Conservation (phyloP, 164 flowering plant species). For the Liquidambar formosana region DNA sequence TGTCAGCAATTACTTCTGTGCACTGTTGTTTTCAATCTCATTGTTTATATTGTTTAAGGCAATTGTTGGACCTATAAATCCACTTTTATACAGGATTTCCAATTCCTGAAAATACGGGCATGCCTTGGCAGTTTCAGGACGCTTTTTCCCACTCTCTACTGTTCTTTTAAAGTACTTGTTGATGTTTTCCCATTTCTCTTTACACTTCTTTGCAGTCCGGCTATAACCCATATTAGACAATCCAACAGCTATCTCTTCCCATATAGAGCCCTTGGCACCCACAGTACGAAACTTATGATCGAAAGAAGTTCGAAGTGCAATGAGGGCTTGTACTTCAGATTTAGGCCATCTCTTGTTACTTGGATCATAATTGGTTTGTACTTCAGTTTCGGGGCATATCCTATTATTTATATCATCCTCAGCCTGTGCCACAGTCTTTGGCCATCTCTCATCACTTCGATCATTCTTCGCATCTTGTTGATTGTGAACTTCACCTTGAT, state of each 20-base stretch:
- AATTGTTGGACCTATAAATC: slow-evolving; percentile 22
- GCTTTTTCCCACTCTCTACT: slow-evolving; percentile 31
- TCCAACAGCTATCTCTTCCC: slow-evolving; percentile 52
- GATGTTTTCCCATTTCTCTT: slow-evolving; percentile 65
- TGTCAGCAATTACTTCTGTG: not conserved
- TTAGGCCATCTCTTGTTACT: slow-evolving; percentile 47
- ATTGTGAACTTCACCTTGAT: slow-evolving; percentile 17
- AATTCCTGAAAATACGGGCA: slow-evolving; percentile 49
- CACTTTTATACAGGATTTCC: slow-evolving; percentile 32
- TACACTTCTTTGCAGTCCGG: slow-evolving; percentile 52
- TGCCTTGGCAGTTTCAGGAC: slow-evolving; percentile 28
- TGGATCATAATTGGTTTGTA: slow-evolving; percentile 34
- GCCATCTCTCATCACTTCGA: slow-evolving; percentile 36
- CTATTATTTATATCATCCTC: slow-evolving; percentile 12
- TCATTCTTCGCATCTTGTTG: slow-evolving; percentile 22
- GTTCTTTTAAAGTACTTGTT: slow-evolving; percentile 49
- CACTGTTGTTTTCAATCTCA: slow-evolving; percentile 9
- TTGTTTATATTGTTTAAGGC: slow-evolving; percentile 1
- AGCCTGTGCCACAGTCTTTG: slow-evolving; percentile 39
- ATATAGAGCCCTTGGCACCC: slow-evolving; percentile 35
- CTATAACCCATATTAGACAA: slow-evolving; percentile 43
- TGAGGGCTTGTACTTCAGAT: slow-evolving; percentile 54
- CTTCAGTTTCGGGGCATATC: slow-evolving; percentile 52
- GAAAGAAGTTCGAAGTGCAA: slow-evolving; percentile 36
- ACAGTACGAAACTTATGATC: slow-evolving; percentile 33